Evolutionary conservation across 352 stramenopile species (phyloP), one percentile per base, ranked within the genome.

Genomic region (Halophytophthora batemanensis): DNA sequence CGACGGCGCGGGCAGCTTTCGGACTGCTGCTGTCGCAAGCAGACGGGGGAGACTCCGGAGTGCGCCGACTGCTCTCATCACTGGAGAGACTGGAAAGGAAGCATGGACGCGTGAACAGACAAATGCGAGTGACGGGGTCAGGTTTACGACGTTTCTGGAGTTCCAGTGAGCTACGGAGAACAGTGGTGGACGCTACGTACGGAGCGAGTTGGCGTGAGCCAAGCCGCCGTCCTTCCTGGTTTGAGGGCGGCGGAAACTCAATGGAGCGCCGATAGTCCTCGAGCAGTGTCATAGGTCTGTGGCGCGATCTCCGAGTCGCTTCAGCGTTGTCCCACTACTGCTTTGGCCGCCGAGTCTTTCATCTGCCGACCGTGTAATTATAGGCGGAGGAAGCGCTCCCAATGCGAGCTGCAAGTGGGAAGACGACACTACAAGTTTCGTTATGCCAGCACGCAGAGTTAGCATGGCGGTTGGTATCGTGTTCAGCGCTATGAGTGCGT

Each of bases 251-350:
- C 17, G 29, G 52, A n/a, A 42, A 68, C 39, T 86, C 74, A 22
- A 84, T 59, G 0, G 71, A 68, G 40, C 71, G 73, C 1, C 71
- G 77, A 45, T 84, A 87, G 18, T 86, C 71, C 35, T 86, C 75
- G 18, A 89, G 55, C 50, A 89, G 69, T 35, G 75, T 89, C 77
- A 88, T 88, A 19, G 12, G 5, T 10, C 1, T 22, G 23, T 14
- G 12, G 18, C 21, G 15, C 41, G 15, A 31, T 8, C 25, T 31
- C 4, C 25, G 25, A n/a, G n/a, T n/a, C n/a, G n/a, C n/a, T n/a
- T n/a, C n/a, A n/a, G n/a, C n/a, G n/a, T n/a, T 45, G 19, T 18
- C 22, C 6, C 5, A 23, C 45, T 48, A 25, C 42, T 50, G 21
- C 19, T 8, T n/a, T 28, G 45, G 8, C 4, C 25, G 25, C 4